Conservation (phyloP, 2,329 filamentous ascomycete species). For the Aspergillus ochraceoroseus region DNA sequence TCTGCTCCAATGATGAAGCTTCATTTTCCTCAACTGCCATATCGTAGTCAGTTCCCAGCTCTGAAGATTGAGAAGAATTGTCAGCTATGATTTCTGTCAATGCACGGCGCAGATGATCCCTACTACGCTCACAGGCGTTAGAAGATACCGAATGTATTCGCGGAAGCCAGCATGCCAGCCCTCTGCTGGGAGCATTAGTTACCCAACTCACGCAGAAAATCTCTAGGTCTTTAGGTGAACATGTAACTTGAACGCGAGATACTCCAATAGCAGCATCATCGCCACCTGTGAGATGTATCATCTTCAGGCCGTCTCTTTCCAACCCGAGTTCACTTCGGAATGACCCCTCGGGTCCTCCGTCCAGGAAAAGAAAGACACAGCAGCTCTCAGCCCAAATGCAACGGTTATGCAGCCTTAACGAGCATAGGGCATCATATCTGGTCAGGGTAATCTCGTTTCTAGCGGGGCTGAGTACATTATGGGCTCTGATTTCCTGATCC, state of each 20-base stretch:
- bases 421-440: constrained; percentile 30
- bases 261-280: constrained; percentile 14
- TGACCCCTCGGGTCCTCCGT: constrained; percentile 29
- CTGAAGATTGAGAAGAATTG: not conserved
- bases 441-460: constrained; percentile 15
- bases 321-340: constrained; percentile 22
- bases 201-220: constrained; percentile 29
- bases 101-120: constrained; percentile 12
- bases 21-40: too few species aligned
- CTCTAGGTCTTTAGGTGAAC: constrained; percentile 22
- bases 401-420: constrained; percentile 26
- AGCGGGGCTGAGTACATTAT: constrained; percentile 1
- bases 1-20: too few species aligned
- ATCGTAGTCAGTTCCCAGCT: too few species aligned
- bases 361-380: constrained; percentile 26
- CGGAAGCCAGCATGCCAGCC: constrained; percentile 26
- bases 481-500: constrained; percentile 23
- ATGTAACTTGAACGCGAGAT: constrained; percentile 24
- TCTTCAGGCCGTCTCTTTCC: constrained; percentile 12
- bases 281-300: constrained; percentile 19
- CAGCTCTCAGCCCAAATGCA: constrained; percentile 32
- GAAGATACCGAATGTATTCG: constrained; percentile 22
- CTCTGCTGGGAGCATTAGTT: constrained; percentile 12
- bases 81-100: constrained; percentile 3
- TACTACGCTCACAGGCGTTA: constrained; percentile 9